Evolutionary conservation across 306 rosid genomes (phyloP), one percentile per base, ranked within the genome.

Genomic region (Lathyrus sativus): DNA sequence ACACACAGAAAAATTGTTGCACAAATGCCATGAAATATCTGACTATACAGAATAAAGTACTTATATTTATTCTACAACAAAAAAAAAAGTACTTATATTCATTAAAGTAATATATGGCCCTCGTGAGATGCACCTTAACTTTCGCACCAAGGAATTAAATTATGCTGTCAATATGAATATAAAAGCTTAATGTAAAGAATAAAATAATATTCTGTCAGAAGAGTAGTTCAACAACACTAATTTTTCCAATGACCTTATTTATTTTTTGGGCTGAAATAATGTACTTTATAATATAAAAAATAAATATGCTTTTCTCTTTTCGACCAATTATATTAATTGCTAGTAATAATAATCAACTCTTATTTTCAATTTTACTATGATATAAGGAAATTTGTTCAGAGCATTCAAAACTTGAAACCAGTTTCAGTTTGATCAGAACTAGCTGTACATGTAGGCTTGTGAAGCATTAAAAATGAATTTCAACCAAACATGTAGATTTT

Each of bases 111-210:
- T 77, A 66, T 12, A 66, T n/a, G 62, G 63, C 62, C 85, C 89
- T 83, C 86, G 86, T 80, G 89, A 89, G 51, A 53, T 64, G 68
- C 77, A 75, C 80, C 93, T 75, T 85, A 86, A 73, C 96, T 91
- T 91, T 76, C 58, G 81, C 81, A 80, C 19, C 82, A 87, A 82
- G 96, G 70, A 60, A 91, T 68, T 69, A 72, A 79, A 73, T 41
- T 78, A 70, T 76, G 83, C 81, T 72, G 61, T 65, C 70, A 77
- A 77, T 41, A 42, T 18, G 41, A 50, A 75, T 44, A 46, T 48
- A 31, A 46, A 76, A 17, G 58, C 66, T 33, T 78, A 65, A 22
- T 67, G 46, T 28, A 19, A 41, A 50, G 59, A 44, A 60, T 17
- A 73, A 15, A 59, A 31, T 50, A 55, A 70, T 68, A 63, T 57